These are phyloP conservation scores for Neopestalotiopsis sp. DNA, from an alignment of 2,329 filamentous ascomycete species.

Conservation along the genomic window DNA sequence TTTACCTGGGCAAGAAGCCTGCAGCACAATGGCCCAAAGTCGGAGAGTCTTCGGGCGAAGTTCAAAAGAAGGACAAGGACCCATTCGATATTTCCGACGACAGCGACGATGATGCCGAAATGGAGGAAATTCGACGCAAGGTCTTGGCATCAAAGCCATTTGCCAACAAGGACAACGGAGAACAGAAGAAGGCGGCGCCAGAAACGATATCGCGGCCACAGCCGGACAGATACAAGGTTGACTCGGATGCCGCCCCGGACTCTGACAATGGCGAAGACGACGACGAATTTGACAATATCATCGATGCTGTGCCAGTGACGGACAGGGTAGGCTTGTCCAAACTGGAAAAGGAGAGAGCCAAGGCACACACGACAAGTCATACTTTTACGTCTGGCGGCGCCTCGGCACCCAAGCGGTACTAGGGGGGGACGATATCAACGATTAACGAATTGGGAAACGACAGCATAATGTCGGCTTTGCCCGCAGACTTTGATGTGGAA, in stretches of 20 bases:
- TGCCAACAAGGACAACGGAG: slow-evolving; percentile 57
- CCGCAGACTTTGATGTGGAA: not conserved
- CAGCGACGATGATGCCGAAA: slow-evolving; percentile 74
- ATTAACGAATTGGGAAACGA: not conserved
- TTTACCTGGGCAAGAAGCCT: slow-evolving; percentile 63
- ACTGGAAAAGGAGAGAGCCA: slow-evolving; percentile 60
- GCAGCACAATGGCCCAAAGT: slow-evolving; percentile 38
- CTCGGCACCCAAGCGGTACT: slow-evolving; percentile 55
- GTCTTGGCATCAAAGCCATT: slow-evolving; percentile 95
- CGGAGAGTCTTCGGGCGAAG: slow-evolving; percentile 36
- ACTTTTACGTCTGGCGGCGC: slow-evolving; percentile 56
- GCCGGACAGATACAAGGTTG: slow-evolving; percentile 52
- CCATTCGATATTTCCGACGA: slow-evolving; percentile 80
- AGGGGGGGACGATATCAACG: slow-evolving; percentile 7
- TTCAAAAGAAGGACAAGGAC: slow-evolving; percentile 59
- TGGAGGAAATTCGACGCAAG: slow-evolving; percentile 88
- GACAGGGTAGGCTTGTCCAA: slow-evolving; percentile 74
- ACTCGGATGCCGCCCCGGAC: slow-evolving; percentile 73
- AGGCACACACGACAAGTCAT: slow-evolving; percentile 51
- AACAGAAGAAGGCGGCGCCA: slow-evolving; percentile 65
- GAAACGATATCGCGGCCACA: slow-evolving; percentile 68
- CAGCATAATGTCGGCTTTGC: not conserved
- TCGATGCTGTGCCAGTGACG: slow-evolving; percentile 87
- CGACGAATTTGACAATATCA: slow-evolving; percentile 85
- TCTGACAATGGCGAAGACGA: slow-evolving; percentile 66